phyloP scores from a whole-genome alignment of 108 stramenopile genomes.

The Schizochytrium sp. region DNA sequence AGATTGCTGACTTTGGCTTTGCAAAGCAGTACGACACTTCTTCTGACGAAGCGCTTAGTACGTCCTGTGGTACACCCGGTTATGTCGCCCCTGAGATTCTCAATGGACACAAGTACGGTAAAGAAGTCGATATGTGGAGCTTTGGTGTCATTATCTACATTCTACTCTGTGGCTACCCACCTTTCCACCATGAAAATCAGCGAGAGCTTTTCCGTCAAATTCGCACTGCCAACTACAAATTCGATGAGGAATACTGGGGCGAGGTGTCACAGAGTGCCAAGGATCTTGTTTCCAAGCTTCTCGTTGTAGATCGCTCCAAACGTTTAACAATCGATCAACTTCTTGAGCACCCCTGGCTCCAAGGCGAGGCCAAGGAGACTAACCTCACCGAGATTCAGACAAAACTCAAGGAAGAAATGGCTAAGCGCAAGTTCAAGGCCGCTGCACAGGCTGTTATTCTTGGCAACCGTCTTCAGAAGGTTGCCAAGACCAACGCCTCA shows the following conservation, averaged over 20 bases:
- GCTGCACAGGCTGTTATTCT: constrained; percentile 9
- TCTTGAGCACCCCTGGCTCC: constrained; percentile 54
- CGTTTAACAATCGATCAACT: constrained; percentile 75
- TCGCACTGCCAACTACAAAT: constrained; percentile 86
- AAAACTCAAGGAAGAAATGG: constrained; percentile 18
- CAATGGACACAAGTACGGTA: constrained; percentile 73
- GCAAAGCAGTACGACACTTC: constrained; percentile 86
- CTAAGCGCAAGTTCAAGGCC: constrained; percentile 62
- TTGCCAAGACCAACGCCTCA: background rate
- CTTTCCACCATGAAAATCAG: constrained; percentile 95
- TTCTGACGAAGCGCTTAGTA: constrained; percentile 78
- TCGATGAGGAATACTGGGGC: constrained; percentile 89
- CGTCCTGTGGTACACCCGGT: constrained; percentile 94
- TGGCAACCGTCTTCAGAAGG: constrained; percentile 9
- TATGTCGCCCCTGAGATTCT: constrained; percentile 74
- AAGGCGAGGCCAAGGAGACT: background rate
- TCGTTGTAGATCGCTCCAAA: constrained; percentile 81
- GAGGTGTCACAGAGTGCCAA: constrained; percentile 85
- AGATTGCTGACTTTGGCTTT: constrained; percentile 99
- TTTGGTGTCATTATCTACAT: constrained; percentile 76
- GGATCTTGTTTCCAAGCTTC: constrained; percentile 79
- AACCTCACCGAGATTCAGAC: constrained; percentile 27
- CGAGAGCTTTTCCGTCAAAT: constrained; percentile 86
- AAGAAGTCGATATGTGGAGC: constrained; percentile 79
- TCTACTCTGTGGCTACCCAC: constrained; percentile 77